Percentiles rank a stretch among this genome's conserved stretches.
Evolutionary conservation across 2,329 filamentous ascomycete genomes (phyloP).

Genomic region (Colletotrichum musicola): DNA sequence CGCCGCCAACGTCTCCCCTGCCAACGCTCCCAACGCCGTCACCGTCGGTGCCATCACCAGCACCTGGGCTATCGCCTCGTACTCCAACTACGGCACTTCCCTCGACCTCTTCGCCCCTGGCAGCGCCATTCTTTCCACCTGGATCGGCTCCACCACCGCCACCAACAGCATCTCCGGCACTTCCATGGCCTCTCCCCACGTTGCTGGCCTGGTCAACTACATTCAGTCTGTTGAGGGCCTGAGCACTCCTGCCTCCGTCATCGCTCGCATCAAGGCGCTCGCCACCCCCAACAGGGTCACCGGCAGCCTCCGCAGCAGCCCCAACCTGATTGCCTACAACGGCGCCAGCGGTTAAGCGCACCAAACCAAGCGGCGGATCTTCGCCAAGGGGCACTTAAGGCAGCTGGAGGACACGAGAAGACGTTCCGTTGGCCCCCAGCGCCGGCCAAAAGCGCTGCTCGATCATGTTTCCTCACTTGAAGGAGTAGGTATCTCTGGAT

Average conservation of each 20-base stretch:
- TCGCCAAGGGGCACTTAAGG: background rate
- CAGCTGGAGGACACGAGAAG: conserved; percentile 1
- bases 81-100: conserved; percentile 63
- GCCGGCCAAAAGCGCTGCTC: background rate
- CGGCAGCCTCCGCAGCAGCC: conserved; percentile 49
- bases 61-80: conserved; percentile 54
- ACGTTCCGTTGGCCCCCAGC: conserved; percentile 9
- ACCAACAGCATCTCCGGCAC: conserved; percentile 67
- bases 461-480: background rate
- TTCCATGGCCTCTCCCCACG: conserved; percentile 72
- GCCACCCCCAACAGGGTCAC: conserved; percentile 54
- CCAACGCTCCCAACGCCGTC: conserved; percentile 60
- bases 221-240: conserved; percentile 58
- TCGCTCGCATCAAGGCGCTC: conserved; percentile 55
- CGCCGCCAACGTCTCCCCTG: conserved; percentile 57
- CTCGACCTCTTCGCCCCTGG: conserved; percentile 68
- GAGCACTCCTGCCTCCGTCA: conserved; percentile 56
- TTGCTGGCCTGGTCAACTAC: conserved; percentile 72
- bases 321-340: conserved; percentile 64
- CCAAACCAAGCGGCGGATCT: background rate
- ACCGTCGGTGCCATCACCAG: conserved; percentile 64
- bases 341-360: conserved; percentile 44
- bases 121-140: conserved; percentile 59
- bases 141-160: conserved; percentile 55
- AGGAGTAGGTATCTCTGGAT: conserved; percentile 12